Base-by-base conservation (phyloP, 2,329 filamentous ascomycete species). In the Ophiocordyceps robertsii region DNA sequence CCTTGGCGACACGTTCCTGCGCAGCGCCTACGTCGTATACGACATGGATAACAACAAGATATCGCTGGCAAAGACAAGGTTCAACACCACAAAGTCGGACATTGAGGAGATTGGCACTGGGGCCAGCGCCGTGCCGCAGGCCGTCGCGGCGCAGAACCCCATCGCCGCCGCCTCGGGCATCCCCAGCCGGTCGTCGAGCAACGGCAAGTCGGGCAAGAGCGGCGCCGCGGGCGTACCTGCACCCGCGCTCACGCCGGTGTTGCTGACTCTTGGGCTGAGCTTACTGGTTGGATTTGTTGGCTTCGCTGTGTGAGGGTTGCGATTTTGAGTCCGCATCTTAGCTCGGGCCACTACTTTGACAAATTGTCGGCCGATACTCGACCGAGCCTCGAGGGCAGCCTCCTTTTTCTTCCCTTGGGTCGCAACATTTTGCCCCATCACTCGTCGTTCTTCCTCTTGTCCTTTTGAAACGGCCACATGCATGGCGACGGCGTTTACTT, bases 1-100 rank as follows among this genome's bases (percentile, higher is more conserved):
- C 2, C 64, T 88, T 27, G 83, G 83, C 14, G 83, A 87, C 55
- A 84, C 82, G 0, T 88, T 88, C 57, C 65, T 88, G 43, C 70
- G 83, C 39, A 82, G 78, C 31, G 82, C 82, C 0, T 88, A 88
- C 51, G 72, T 85, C 13, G 82, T 88, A 11, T 87, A 84, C 56
- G 82, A 87, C 56, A 66, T 86, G 19, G 74, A 68, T 27, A 84
- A 83, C 57, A 78, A 85, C 56, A 69, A 82, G 60, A 78, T 87
- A 49, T 80, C 77, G 2, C 61, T 87, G 29, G 83, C 81, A 2
- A 76, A 82, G 57, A 80, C 80, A 16, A 72, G 69, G 40, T 80
- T 77, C 58, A 75, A 82, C 54, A 64, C 69, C 4, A 55, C 51
- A 0, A 39, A 42, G 6, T 66, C 65, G 6, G 67, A 67, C 39